Evolutionary conservation across 2,329 filamentous ascomycete species (phyloP).

Genomic region (Ramichloridium luteum): DNA sequence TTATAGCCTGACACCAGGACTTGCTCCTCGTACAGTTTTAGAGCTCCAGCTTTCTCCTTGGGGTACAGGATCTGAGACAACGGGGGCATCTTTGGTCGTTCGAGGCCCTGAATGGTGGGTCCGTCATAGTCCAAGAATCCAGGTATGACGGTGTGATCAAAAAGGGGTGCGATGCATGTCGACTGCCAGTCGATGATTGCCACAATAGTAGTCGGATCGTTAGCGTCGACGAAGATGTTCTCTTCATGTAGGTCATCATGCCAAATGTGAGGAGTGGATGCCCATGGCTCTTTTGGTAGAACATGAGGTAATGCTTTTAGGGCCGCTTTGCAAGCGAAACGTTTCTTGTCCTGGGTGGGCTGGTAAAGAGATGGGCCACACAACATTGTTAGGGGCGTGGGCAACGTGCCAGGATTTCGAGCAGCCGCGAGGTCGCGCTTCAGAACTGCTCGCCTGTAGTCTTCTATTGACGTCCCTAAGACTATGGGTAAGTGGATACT

Average conservation of each 20-base stretch:
- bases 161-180: slow-evolving; percentile 25
- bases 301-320: slow-evolving; percentile 10
- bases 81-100: slow-evolving; percentile 17
- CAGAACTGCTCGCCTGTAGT: slow-evolving; percentile 22
- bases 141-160: slow-evolving; percentile 24
- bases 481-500: slow-evolving; percentile 12
- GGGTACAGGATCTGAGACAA: background rate
- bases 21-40: slow-evolving; percentile 2
- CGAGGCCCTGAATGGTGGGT: slow-evolving; percentile 15
- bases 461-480: slow-evolving; percentile 7
- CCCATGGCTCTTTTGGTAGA: slow-evolving; percentile 6
- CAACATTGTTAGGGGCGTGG: slow-evolving; percentile 21
- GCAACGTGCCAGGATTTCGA: slow-evolving; percentile 7
- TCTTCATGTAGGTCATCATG: slow-evolving; percentile 29
- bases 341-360: slow-evolving; percentile 23
- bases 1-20: slow-evolving; percentile 2
- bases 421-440: slow-evolving; percentile 4
- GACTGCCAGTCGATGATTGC: slow-evolving; percentile 28
- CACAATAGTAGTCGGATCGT: slow-evolving; percentile 21
- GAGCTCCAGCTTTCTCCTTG: slow-evolving; percentile 1
- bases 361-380: slow-evolving; percentile 27
- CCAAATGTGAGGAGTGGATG: slow-evolving; percentile 18
- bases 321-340: slow-evolving; percentile 13
- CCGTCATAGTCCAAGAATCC: slow-evolving; percentile 26
- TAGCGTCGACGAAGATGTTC: slow-evolving; percentile 26